Evolutionary conservation across 768 basidiomycete species (phyloP).

Genomic region (Phylloporus sp.): DNA sequence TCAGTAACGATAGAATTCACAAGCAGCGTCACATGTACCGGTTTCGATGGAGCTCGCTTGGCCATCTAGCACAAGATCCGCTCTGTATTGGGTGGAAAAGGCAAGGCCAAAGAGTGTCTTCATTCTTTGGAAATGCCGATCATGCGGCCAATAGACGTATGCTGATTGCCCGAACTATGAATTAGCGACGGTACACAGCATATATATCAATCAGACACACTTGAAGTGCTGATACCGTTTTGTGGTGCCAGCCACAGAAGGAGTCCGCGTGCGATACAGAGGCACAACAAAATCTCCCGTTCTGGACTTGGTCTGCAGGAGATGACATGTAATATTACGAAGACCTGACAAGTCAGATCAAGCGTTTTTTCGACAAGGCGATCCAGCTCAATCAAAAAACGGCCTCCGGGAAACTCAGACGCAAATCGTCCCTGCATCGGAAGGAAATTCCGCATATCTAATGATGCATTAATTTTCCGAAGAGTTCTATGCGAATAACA

Average conservation of each 20-base stretch:
- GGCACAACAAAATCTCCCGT: conserved; percentile 25
- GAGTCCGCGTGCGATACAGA: conserved; percentile 29
- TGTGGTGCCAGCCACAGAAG: conserved; percentile 33
- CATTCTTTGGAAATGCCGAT: conserved; percentile 36
- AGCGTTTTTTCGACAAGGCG: conserved; percentile 20
- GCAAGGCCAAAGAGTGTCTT: conserved; percentile 37
- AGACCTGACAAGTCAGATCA: conserved; percentile 25
- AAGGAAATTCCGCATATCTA: conserved; percentile 17
- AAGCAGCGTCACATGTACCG: conserved; percentile 22
- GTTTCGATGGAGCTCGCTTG: conserved; percentile 25
- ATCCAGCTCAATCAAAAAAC: conserved; percentile 26
- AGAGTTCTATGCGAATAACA: neutral
- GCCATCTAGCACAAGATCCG: conserved; percentile 38
- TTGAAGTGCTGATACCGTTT: conserved; percentile 34
- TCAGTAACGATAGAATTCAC: neutral
- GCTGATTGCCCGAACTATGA: conserved; percentile 21
- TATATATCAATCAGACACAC: conserved; percentile 18
- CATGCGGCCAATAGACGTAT: conserved; percentile 39
- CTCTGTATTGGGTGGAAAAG: conserved; percentile 34
- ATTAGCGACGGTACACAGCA: neutral
- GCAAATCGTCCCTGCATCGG: conserved; percentile 24
- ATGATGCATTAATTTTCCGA: neutral
- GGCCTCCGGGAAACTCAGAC: conserved; percentile 35
- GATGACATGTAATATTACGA: conserved; percentile 17
- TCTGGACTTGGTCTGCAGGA: conserved; percentile 21